Evolutionary conservation across 352 stramenopile genomes (phyloP).

Genomic region (Globisporangium mamillatum): DNA sequence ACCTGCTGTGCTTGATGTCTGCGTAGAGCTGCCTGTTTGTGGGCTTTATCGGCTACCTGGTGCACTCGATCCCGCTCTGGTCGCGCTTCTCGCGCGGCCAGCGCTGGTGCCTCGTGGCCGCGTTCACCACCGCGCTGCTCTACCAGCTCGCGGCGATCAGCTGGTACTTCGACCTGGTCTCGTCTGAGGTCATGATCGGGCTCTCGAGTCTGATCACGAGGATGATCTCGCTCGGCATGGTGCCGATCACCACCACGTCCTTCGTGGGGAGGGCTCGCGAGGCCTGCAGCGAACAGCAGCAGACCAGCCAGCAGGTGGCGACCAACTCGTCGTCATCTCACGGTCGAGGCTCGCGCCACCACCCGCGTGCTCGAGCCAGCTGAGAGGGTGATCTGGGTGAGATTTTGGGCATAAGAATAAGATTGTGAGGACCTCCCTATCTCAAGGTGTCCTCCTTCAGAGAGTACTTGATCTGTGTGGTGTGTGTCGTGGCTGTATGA

Average conservation of each 20-base stretch:
- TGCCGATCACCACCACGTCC: conserved; percentile 67
- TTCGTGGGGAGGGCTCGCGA: conserved; percentile 43
- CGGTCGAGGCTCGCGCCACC: not conserved
- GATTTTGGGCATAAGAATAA: not conserved
- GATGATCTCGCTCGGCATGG: conserved; percentile 72
- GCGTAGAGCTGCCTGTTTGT: conserved; percentile 59
- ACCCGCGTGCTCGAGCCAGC: conserved; percentile 31
- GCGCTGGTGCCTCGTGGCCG: conserved; percentile 45
- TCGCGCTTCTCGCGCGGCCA: conserved; percentile 49
- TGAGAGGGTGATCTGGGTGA: conserved; percentile 6
- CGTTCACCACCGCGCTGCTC: conserved; percentile 35
- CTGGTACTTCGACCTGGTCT: conserved; percentile 41
- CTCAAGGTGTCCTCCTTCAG: not conserved
- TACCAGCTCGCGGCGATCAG: conserved; percentile 47
- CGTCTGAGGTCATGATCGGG: conserved; percentile 46
- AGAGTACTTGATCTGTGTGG: not conserved
- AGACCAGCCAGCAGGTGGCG: not conserved
- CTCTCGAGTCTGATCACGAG: conserved; percentile 64
- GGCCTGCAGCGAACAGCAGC: conserved; percentile 27
- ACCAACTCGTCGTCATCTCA: not conserved
- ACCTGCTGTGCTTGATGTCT: no score
- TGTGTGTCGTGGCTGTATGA: not conserved
- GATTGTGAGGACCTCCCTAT: not conserved
- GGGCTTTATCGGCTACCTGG: conserved; percentile 56
- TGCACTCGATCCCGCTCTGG: conserved; percentile 56